phyloP scores from a whole-genome alignment of 176 grass and related monocot species.

The sorghum (Sorghum bicolor) region Sorghum_bicolor_NCBIv3 NC_012872.2:8653001-8653500 shows the following conservation, averaged over 20 bases:
- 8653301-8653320: background rate
- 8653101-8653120: background rate
- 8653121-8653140: background rate
- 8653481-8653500: no score
- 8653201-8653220: background rate
- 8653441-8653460: no score
- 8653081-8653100: background rate
- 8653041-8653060: background rate
- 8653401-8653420: no score
- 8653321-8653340: background rate
- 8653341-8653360: no score
- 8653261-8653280: background rate
- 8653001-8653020: background rate
- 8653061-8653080: background rate
- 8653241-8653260: background rate
- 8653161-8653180: background rate
- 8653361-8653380: no score
- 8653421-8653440: no score
- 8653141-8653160: no score
- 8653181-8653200: background rate
- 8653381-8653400: no score
- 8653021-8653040: background rate
- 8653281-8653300: background rate
- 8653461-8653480: no score
- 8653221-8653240: background rate